Base-by-base conservation (phyloP, 2,329 filamentous ascomycete species). In the Botrytis squamosa region DNA sequence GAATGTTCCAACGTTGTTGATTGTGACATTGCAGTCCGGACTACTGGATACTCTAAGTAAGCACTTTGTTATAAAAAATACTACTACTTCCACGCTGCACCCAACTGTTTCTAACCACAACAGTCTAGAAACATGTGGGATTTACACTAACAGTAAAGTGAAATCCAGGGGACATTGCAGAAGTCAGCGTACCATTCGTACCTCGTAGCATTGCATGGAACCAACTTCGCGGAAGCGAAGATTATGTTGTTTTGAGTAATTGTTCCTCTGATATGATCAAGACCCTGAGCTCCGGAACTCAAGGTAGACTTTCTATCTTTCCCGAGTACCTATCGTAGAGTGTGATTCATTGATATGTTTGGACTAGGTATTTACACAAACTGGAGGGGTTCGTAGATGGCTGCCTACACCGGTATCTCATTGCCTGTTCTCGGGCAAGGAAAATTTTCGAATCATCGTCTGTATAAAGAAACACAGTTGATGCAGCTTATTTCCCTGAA, bases 111-210 rank as follows among this genome's bases (percentile, higher is more conserved):
- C 44, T 4, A 12, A 33, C 14, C 49, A 52, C 18, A 38, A 25
- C 12, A 67, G 44, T n/a, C 44, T 40, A 29, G 22, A n/a, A 52
- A 36, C 36, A n/a, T 33, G 10, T 18, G n/a, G 1, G 18, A 4
- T 38, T 1, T 14, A 18, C 52, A 29, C n/a, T 29, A 29, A 57
- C 14, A 29, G n/a, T 33, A 57, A 18, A 57, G 52, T 14, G 1
- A 8, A 57, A 57, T 29, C 16, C n/a, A 57, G 52, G 20, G 65
- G 46, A 29, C 14, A 16, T 57, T 40, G 36, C 38, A 59, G 40
- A 66, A 60, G 46, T 71, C 63, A 67, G 70, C 49, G 63, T 72
- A 36, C 8, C 62, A 59, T 66, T 70, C 22, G 57, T 63, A 49
- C 57, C 57, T 63, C 29, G 40, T 42, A 22, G 57, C 49, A 57